Percentiles rank a stretch among this genome's conserved stretches.
These are phyloP conservation scores for Pseudocercospora vitis DNA, from an alignment of 2,329 filamentous ascomycete genomes.

Conservation along the genomic window DNA sequence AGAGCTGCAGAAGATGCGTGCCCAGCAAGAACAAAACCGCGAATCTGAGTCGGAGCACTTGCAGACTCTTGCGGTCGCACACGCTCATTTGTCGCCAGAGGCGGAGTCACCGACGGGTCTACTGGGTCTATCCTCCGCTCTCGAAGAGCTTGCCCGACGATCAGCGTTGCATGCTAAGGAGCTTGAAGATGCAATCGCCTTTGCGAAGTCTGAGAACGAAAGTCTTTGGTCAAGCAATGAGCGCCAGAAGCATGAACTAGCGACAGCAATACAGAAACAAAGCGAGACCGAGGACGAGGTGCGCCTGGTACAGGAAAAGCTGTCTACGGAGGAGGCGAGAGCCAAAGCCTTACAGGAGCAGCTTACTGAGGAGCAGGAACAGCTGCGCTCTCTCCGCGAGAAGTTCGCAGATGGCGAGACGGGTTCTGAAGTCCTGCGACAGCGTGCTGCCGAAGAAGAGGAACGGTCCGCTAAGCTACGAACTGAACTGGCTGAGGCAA, in stretches of 20 bases:
- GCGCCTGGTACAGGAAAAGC: slow-evolving; percentile 43
- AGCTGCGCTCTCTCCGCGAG: slow-evolving; percentile 66
- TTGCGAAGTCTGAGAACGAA: slow-evolving; percentile 50
- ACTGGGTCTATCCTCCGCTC: slow-evolving; percentile 40
- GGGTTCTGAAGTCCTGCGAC: slow-evolving; percentile 75
- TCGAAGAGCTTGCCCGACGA: slow-evolving; percentile 48
- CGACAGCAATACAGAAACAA: slow-evolving; percentile 35
- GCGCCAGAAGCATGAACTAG: slow-evolving; percentile 40
- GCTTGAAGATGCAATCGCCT: slow-evolving; percentile 48
- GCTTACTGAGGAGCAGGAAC: slow-evolving; percentile 65
- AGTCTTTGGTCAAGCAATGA: slow-evolving; percentile 42
- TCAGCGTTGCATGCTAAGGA: slow-evolving; percentile 48
- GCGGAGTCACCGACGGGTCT: slow-evolving; percentile 41
- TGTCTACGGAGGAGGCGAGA: slow-evolving; percentile 51
- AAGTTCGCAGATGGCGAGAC: slow-evolving; percentile 81
- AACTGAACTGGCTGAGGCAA: slow-evolving; percentile 70
- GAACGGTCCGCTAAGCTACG: slow-evolving; percentile 65
- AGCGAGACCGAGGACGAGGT: slow-evolving; percentile 41
- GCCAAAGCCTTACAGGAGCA: slow-evolving; percentile 50
- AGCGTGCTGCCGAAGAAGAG: slow-evolving; percentile 74
- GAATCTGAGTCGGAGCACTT: slow-evolving; percentile 42
- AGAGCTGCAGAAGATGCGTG: slow-evolving; percentile 53
- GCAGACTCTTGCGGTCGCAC: slow-evolving; percentile 38
- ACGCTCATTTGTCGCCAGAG: slow-evolving; percentile 42
- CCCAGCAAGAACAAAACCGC: slow-evolving; percentile 57